Conservation (phyloP, 768 basidiomycete genomes). For the Pleurotus salmoneostramineus region DNA sequence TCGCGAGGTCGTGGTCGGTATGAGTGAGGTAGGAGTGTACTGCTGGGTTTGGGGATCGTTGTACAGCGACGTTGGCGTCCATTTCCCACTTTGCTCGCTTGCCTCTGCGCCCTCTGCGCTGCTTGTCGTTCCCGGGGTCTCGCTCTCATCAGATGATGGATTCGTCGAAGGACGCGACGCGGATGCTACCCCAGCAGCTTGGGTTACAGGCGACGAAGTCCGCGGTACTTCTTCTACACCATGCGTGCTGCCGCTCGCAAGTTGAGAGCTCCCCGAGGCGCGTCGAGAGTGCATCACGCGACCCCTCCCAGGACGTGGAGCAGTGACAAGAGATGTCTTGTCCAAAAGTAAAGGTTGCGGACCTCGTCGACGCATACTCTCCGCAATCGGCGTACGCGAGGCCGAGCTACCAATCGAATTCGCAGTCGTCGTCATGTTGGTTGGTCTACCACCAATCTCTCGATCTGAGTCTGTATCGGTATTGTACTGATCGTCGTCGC, state of each 20-base stretch:
- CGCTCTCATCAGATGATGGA: background rate
- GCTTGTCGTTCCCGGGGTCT: background rate
- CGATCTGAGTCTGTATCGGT: conserved; percentile 4
- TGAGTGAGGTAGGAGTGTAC: background rate
- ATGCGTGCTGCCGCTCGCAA: background rate
- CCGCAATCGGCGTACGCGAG: background rate
- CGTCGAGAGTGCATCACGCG: background rate
- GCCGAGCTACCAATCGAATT: background rate
- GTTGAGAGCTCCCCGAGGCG: background rate
- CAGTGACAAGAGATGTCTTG: background rate
- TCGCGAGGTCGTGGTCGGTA: background rate
- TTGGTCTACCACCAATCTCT: background rate
- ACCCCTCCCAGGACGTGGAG: background rate
- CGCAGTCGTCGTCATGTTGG: background rate
- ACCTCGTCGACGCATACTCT: background rate
- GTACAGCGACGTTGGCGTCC: background rate
- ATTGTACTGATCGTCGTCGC: background rate
- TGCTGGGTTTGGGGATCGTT: background rate
- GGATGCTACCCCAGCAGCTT: background rate
- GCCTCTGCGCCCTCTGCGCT: background rate
- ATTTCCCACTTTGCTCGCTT: background rate
- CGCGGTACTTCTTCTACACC: background rate
- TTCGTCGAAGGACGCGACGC: background rate
- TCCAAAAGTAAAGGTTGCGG: background rate
- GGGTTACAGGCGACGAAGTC: background rate